Conservation (phyloP, 352 stramenopile genomes). For the Phytophthora sojae region DNA sequence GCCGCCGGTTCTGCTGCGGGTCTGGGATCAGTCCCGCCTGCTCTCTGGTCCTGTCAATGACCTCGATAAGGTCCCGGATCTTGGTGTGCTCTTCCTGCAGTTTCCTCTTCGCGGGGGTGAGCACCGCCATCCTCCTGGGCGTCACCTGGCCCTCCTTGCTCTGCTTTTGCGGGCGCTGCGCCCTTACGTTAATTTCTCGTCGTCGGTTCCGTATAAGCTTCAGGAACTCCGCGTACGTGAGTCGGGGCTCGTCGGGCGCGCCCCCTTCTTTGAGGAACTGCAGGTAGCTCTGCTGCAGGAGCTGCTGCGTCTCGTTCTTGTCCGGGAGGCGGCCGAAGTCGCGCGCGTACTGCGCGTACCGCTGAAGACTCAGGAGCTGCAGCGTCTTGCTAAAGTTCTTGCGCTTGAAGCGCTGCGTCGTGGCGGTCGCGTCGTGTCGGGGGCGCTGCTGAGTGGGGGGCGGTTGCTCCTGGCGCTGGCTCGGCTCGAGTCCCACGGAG, state of each 20-base stretch:
- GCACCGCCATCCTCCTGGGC: conserved; percentile 12
- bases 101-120: conserved; percentile 59
- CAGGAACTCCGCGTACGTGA: conserved; percentile 66
- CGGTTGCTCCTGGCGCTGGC: conserved; percentile 19
- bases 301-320: conserved; percentile 53
- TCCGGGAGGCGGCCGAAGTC: conserved; percentile 48
- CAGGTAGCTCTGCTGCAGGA: conserved; percentile 62
- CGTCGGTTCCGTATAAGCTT: conserved; percentile 78
- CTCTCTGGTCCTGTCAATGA: conserved; percentile 64
- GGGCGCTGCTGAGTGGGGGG: neutral
- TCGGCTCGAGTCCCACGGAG: conserved; percentile 21
- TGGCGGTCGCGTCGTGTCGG: conserved; percentile 5
- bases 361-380: conserved; percentile 65
- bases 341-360: conserved; percentile 56
- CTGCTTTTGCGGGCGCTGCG: conserved; percentile 30
- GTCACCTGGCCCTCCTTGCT: conserved; percentile 14
- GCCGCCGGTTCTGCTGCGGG: conserved; percentile 28
- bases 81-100: conserved; percentile 58
- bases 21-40: conserved; percentile 37
- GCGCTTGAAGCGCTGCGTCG: conserved; percentile 51
- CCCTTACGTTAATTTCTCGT: conserved; percentile 58
- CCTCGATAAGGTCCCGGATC: conserved; percentile 66
- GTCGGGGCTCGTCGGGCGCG: conserved; percentile 49
- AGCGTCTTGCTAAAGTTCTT: conserved; percentile 80
- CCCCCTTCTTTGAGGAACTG: conserved; percentile 67